Evolutionary conservation across 306 rosid species (phyloP).

Genomic region (Canavalia gladiata): DNA sequence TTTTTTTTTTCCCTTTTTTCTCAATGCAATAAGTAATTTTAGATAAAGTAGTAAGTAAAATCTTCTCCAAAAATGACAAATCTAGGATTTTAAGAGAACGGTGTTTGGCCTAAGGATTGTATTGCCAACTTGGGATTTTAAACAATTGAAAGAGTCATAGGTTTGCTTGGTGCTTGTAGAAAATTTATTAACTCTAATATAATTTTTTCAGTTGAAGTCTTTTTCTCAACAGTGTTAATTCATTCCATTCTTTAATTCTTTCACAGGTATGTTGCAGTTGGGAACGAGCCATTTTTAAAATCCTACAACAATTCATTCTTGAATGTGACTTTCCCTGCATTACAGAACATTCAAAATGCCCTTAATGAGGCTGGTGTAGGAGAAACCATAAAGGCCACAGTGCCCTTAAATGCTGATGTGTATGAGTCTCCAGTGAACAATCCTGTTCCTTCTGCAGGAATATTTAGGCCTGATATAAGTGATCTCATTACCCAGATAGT

Average conservation of each 20-base stretch:
- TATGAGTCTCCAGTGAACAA: conserved; percentile 71
- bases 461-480: conserved; percentile 71
- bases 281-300: conserved; percentile 90
- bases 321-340: conserved; percentile 90
- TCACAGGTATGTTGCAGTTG: conserved; percentile 92
- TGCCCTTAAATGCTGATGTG: conserved; percentile 95
- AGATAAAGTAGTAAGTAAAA: neutral
- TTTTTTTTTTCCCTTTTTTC: too few species aligned
- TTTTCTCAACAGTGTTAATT: neutral
- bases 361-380: conserved; percentile 81
- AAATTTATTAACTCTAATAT: too few species aligned
- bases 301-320: conserved; percentile 83
- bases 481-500: conserved; percentile 82
- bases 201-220: too few species aligned
- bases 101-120: too few species aligned
- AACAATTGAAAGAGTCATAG: too few species aligned
- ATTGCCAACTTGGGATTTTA: too few species aligned
- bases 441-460: conserved; percentile 85
- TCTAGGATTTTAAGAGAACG: neutral
- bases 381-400: conserved; percentile 82
- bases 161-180: too few species aligned
- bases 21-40: too few species aligned
- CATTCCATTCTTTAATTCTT: neutral
- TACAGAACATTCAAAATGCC: conserved; percentile 89
- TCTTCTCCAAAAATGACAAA: neutral